Evolutionary conservation across 331 rosid genomes (phyloP).

Genomic region (Ulmus americana): DNA sequence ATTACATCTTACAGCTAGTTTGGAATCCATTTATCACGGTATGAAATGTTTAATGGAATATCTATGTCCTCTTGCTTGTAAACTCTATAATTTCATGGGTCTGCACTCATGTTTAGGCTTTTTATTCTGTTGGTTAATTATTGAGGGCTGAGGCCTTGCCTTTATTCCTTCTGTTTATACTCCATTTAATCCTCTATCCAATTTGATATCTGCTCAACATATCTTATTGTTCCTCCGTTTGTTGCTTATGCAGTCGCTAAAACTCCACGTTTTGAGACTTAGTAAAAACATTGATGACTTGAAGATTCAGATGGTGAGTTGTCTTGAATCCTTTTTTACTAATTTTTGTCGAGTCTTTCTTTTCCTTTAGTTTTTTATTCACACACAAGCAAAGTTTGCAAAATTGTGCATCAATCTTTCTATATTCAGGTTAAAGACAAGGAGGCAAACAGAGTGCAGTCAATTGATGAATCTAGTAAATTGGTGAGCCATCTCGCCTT

Average conservation of each 20-base stretch:
- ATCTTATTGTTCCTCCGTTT: constrained; percentile 25
- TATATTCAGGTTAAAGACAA: constrained; percentile 45
- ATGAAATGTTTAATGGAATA: too few species aligned
- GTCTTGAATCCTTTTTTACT: constrained; percentile 2
- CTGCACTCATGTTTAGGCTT: too few species aligned
- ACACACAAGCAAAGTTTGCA: too few species aligned
- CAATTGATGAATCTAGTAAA: constrained; percentile 28
- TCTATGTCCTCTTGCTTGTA: too few species aligned
- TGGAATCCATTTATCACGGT: too few species aligned
- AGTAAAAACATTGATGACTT: constrained; percentile 55
- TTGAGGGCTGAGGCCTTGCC: background rate
- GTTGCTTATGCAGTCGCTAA: constrained; percentile 64
- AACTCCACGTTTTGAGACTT: constrained; percentile 85
- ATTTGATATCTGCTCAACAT: constrained; percentile 10
- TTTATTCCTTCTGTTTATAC: background rate
- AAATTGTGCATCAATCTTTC: constrained; percentile 2
- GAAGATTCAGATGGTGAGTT: constrained; percentile 66
- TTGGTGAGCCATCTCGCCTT: constrained; percentile 40
- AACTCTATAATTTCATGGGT: too few species aligned
- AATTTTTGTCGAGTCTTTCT: background rate
- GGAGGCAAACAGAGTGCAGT: constrained; percentile 36
- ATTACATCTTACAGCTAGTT: too few species aligned
- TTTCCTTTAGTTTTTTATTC: background rate
- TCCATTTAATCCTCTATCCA: background rate
- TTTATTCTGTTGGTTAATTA: background rate